phyloP scores from a whole-genome alignment of 208 protist species.

The Trypanosoma rangeli region DNA sequence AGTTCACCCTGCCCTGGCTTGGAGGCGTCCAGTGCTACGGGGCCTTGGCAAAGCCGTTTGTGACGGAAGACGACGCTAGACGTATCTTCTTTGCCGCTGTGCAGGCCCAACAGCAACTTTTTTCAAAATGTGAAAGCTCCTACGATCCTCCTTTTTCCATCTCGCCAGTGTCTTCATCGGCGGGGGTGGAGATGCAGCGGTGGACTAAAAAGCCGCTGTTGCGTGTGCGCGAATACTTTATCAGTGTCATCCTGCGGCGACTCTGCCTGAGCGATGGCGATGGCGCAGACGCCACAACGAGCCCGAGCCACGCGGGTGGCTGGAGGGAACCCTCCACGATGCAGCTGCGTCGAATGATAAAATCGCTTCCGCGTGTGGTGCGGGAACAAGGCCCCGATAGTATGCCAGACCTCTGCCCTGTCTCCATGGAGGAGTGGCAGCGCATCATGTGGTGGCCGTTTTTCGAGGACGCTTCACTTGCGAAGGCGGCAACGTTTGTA shows the following conservation, averaged over 20 bases:
- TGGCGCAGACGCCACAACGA: background rate
- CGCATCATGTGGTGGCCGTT: slow-evolving; percentile 37
- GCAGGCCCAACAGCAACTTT: slow-evolving; percentile 4
- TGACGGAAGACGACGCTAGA: slow-evolving; percentile 8
- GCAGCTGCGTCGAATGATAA: slow-evolving; percentile 44
- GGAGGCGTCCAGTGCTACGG: background rate
- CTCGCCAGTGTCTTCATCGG: too few species aligned
- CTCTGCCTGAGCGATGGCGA: background rate
- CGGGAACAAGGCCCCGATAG: slow-evolving; percentile 27
- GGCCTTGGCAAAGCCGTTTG: background rate
- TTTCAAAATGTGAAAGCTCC: background rate
- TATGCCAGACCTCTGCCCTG: background rate
- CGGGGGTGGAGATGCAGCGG: background rate
- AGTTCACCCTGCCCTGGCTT: background rate
- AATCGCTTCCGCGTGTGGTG: slow-evolving; percentile 36
- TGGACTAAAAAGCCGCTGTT: slow-evolving; percentile 1
- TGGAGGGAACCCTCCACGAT: slow-evolving; percentile 35
- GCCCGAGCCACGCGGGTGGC: too few species aligned
- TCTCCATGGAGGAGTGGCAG: slow-evolving; percentile 28
- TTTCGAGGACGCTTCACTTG: background rate
- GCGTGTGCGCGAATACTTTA: slow-evolving; percentile 26
- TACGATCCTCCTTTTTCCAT: background rate
- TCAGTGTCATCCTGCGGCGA: slow-evolving; percentile 16
- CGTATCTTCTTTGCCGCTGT: slow-evolving; percentile 6
- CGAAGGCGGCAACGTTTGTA: slow-evolving; percentile 14